phyloP scores from a whole-genome alignment of 352 stramenopile species.

The Elongisporangium senticosum region DNA sequence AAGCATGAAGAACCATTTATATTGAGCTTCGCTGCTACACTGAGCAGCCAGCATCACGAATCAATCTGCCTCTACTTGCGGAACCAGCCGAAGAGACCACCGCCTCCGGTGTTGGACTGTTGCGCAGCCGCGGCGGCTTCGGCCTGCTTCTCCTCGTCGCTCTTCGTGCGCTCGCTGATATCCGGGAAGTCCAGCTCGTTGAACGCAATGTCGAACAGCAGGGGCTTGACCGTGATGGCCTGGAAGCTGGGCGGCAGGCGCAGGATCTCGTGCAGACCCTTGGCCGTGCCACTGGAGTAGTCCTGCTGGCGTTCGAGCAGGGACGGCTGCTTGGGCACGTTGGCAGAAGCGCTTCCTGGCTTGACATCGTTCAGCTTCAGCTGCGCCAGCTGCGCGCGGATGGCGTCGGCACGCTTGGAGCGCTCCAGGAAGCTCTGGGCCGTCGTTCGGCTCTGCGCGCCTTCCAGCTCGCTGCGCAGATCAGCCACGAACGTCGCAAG shows the following conservation, averaged over 20 bases:
- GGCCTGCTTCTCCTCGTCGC: conserved; percentile 60
- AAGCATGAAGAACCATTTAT: no score
- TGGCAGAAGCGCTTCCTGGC: conserved; percentile 40
- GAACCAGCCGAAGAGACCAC: conserved; percentile 78
- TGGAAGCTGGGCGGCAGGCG: conserved; percentile 54
- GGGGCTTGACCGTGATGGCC: conserved; percentile 65
- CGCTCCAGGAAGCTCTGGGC: conserved; percentile 66
- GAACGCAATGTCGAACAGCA: conserved; percentile 81
- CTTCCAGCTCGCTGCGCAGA: conserved; percentile 51
- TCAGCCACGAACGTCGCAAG: conserved; percentile 60
- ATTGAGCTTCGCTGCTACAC: no score
- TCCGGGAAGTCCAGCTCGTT: conserved; percentile 79
- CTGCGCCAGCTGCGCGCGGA: conserved; percentile 63
- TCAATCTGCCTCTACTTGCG: conserved; percentile 35
- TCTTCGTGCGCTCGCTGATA: conserved; percentile 71
- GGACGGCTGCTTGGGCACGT: conserved; percentile 19
- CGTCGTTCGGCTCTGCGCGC: conserved; percentile 62
- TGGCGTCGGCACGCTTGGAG: conserved; percentile 42
- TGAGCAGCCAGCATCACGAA: no score
- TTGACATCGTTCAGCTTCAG: conserved; percentile 26
- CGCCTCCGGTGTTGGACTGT: conserved; percentile 5
- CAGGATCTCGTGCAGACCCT: conserved; percentile 57
- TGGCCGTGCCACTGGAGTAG: conserved; percentile 39
- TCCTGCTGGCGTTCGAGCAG: conserved; percentile 55
- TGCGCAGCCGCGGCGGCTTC: conserved; percentile 13